Conservation (phyloP, 805 yeast species). For the Yarrowia sp. region DNA sequence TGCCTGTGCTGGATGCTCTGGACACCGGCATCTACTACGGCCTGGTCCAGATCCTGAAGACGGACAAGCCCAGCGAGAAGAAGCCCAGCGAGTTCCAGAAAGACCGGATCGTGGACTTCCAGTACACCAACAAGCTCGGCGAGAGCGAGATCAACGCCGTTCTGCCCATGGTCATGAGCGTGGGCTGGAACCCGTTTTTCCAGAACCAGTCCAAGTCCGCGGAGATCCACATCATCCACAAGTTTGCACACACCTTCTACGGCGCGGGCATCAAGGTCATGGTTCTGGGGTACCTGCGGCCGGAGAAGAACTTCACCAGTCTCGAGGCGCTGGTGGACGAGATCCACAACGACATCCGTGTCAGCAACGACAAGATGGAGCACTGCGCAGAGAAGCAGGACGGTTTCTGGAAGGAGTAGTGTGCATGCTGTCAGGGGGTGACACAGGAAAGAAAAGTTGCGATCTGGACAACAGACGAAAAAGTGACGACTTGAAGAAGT, state of each 20-base stretch:
- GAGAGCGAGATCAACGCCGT: slow-evolving; percentile 45
- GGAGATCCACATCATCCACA: slow-evolving; percentile 77
- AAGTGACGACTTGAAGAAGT: no score
- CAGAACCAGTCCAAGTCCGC: slow-evolving; percentile 77
- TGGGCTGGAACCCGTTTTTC: slow-evolving; percentile 95
- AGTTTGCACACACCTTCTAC: slow-evolving; percentile 63
- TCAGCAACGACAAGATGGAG: slow-evolving; percentile 54
- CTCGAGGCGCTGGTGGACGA: slow-evolving; percentile 81
- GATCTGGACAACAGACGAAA: no score
- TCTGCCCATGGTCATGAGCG: slow-evolving; percentile 88
- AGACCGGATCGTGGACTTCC: slow-evolving; percentile 48
- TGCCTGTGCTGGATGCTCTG: slow-evolving; percentile 34
- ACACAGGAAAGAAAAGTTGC: no score
- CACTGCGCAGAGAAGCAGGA: slow-evolving; percentile 37
- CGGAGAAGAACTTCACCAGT: slow-evolving; percentile 82
- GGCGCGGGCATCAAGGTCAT: slow-evolving; percentile 72
- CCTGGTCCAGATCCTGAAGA: slow-evolving; percentile 45
- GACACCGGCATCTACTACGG: slow-evolving; percentile 91
- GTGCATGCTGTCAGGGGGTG: no score
- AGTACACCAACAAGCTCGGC: slow-evolving; percentile 56
- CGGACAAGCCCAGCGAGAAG: slow-evolving; percentile 21
- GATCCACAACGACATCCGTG: slow-evolving; percentile 72
- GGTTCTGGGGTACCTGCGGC: slow-evolving; percentile 85
- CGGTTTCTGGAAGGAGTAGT: slow-evolving; percentile 29
- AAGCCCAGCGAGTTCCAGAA: slow-evolving; percentile 24